Evolutionary conservation across 768 basidiomycete species (phyloP).

Genomic region (Suillus plorans): DNA sequence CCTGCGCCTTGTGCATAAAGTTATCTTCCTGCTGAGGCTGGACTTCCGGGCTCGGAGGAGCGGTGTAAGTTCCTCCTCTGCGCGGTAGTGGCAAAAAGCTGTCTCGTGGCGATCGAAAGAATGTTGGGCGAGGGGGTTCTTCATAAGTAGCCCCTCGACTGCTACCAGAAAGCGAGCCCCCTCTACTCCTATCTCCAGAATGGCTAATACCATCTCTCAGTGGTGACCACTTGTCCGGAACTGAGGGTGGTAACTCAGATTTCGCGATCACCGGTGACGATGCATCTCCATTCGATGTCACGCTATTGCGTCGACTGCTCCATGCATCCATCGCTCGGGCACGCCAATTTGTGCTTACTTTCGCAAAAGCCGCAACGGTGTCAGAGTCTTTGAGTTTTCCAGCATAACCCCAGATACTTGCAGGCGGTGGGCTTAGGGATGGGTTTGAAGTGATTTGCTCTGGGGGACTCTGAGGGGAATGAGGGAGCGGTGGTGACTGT

Average conservation of each 20-base stretch:
- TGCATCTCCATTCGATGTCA: constrained; percentile 3
- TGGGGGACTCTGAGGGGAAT: constrained; percentile 13
- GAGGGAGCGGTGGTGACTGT: constrained; percentile 20
- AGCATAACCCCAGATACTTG: constrained; percentile 67
- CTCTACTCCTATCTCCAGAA: constrained; percentile 24
- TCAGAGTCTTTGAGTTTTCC: constrained; percentile 75
- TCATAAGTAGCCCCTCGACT: constrained; percentile 40
- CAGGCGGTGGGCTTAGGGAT: constrained; percentile 20
- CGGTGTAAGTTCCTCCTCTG: constrained; percentile 24
- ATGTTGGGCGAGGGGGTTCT: constrained; percentile 57
- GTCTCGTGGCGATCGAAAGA: constrained; percentile 58
- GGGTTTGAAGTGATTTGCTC: background rate
- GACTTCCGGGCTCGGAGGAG: constrained; percentile 33
- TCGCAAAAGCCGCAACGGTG: constrained; percentile 65
- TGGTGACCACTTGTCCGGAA: background rate
- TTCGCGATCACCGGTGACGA: constrained; percentile 19
- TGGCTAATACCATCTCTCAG: constrained; percentile 3
- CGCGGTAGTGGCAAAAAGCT: constrained; percentile 45
- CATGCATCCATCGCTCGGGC: constrained; percentile 50
- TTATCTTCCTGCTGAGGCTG: constrained; percentile 23
- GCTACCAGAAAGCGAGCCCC: constrained; percentile 41
- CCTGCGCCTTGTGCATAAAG: constrained; percentile 37
- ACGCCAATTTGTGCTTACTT: constrained; percentile 75
- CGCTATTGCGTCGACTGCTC: constrained; percentile 22
- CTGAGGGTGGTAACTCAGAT: constrained; percentile 20